These are phyloP conservation scores for Jamesozyma spencerorum DNA, from an alignment of 805 yeast genomes.

Conservation along the genomic window DNA sequence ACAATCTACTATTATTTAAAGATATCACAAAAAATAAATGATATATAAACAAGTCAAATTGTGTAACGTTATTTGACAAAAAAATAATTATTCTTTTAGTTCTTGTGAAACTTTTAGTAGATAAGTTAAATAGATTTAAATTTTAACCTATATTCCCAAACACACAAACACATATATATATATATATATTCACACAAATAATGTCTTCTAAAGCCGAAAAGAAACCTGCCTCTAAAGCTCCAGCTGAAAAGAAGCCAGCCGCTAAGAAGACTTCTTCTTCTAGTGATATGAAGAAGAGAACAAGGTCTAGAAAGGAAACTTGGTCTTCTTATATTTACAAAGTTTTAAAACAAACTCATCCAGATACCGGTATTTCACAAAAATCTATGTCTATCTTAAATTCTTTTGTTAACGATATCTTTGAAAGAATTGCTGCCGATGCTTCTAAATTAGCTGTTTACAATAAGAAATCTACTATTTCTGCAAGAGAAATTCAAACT, in stretches of 20 bases:
- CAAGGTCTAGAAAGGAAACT: constrained; percentile 95
- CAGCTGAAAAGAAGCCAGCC: constrained; percentile 43
- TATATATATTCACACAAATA: too few relatives aligned
- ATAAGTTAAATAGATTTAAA: neutral
- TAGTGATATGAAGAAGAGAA: constrained; percentile 78
- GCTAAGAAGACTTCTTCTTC: constrained; percentile 86
- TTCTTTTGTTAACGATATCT: constrained; percentile 95
- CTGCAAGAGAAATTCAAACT: constrained; percentile 97
- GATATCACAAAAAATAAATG: too few relatives aligned
- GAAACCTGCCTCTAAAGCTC: constrained; percentile 35
- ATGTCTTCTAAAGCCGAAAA: constrained; percentile 61
- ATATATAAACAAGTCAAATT: too few relatives aligned
- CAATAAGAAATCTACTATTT: constrained; percentile 95
- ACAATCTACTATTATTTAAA: too few relatives aligned
- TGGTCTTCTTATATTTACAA: constrained; percentile 97
- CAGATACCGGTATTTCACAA: constrained; percentile 98
- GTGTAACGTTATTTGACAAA: too few relatives aligned
- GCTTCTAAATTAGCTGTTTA: constrained; percentile 98
- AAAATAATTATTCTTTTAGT: too few relatives aligned
- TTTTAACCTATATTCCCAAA: neutral
- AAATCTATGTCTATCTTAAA: constrained; percentile 98
- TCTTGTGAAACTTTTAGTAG: neutral
- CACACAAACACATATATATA: constrained; percentile 1
- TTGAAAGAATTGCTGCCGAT: constrained; percentile 96
- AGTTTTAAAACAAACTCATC: constrained; percentile 97